phyloP scores from a whole-genome alignment of 345 rosid genomes.

The Heritiera littoralis region DNA sequence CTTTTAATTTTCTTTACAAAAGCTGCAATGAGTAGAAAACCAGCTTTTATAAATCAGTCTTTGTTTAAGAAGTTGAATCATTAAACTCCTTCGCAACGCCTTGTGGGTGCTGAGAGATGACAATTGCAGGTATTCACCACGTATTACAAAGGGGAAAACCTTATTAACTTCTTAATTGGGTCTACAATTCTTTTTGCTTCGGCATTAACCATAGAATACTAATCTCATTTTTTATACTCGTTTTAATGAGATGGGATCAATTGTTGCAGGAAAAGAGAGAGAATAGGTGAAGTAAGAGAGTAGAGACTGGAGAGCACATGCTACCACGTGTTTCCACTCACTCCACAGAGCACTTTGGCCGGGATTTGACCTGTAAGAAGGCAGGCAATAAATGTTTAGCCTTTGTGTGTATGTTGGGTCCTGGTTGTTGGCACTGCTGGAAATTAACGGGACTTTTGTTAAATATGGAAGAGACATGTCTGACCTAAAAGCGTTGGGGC shows the following conservation, averaged over 20 bases:
- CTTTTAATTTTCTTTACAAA: not conserved
- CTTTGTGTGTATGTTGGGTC: not conserved
- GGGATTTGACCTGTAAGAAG: constrained; percentile 1
- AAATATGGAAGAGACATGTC: constrained; percentile 8
- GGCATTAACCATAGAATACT: too few species aligned
- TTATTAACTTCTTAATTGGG: not conserved
- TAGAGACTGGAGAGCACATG: constrained; percentile 18
- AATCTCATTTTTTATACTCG: too few species aligned
- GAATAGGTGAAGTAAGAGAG: not conserved
- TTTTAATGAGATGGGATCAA: not conserved
- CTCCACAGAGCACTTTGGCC: constrained; percentile 8
- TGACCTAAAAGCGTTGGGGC: not conserved
- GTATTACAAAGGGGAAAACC: not conserved
- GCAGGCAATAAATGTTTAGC: constrained; percentile 11
- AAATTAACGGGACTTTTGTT: not conserved
- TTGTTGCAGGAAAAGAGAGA: not conserved
- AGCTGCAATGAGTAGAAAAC: not conserved
- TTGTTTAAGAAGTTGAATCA: not conserved
- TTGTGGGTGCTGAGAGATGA: too few species aligned
- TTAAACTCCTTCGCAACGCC: too few species aligned
- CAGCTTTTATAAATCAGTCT: not conserved
- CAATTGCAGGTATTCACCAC: not conserved
- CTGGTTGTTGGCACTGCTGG: not conserved
- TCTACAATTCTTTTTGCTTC: too few species aligned
- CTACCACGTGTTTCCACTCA: constrained; percentile 9